Evolutionary conservation across 2,329 filamentous ascomycete genomes (phyloP), one percentile per base, ranked within the genome.

Genomic region (Curvularia sp.): DNA sequence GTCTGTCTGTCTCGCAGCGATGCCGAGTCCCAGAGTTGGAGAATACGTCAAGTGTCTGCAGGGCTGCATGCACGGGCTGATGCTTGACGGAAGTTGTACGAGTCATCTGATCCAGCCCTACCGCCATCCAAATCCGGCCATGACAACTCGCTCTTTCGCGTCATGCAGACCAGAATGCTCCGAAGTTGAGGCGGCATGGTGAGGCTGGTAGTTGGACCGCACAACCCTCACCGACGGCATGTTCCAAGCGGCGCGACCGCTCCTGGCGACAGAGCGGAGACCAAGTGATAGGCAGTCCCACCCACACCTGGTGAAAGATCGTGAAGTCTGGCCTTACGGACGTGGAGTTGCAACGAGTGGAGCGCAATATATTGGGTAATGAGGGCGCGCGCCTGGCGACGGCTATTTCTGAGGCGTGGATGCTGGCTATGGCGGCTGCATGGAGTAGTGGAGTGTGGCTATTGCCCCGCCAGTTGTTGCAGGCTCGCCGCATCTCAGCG

Each of bases 381-480:
- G 56, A 28, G 47, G 9, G 43, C 46, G 52, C 51, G 56, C 39
- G 41, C 32, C 30, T 58, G 49, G 56, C 56, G 54, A 41, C 46
- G 19, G 41, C 23, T 43, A 32, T 36, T 58, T 45, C 10, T 36
- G 39, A 27, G 34, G 41, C 46, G 38, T 58, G 49, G 49, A 46
- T 41, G 41, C 28, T 38, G 39, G 42, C 49, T 19, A 30, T 23
- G 9, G 27, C n/a, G 21, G 12, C 12, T 23, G 39, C 39, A 42
- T 42, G 39, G 39, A 15, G 23, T 42, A 25, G 39, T 15, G 39
- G 13, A 53, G 42, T 49, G 56, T 55, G 52, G 52, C 52, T n/a
- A 49, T 13, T 55, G 56, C 56, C 56, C 56, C 56, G 56, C 56
- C 56, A 58, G 51, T 46, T 58, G 55, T 49, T 39, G 55, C 55